Conservation (phyloP, 139 green algal genomes). For the Haematococcus sp. region DNA sequence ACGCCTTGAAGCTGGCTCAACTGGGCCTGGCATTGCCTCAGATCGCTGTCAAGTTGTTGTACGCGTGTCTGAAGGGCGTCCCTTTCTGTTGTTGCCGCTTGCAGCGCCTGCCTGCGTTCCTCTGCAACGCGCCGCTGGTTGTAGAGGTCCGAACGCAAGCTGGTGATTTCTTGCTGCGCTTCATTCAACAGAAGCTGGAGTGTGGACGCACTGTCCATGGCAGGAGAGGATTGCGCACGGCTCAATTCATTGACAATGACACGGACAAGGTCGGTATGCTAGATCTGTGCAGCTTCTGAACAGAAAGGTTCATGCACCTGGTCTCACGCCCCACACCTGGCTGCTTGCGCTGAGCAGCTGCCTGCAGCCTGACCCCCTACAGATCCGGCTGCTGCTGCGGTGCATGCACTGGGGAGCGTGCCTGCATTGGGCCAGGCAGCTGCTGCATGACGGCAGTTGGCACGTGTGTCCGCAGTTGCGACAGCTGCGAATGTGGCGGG, state of each 20-base stretch:
- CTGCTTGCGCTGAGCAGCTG: too few relatives aligned
- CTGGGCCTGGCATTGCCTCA: slow-evolving; percentile 3
- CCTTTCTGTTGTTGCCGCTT: slow-evolving; percentile 4
- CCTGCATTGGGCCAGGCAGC: background rate
- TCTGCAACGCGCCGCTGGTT: slow-evolving; percentile 28
- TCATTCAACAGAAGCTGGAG: slow-evolving; percentile 30
- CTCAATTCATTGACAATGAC: too few relatives aligned
- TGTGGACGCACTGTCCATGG: too few relatives aligned
- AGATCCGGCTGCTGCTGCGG: too few relatives aligned
- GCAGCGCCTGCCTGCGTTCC: slow-evolving; percentile 28
- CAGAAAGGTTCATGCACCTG: too few relatives aligned
- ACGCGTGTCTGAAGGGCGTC: background rate
- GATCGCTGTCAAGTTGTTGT: background rate
- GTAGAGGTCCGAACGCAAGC: slow-evolving; percentile 39
- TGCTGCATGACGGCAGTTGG: background rate
- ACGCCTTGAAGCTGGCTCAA: slow-evolving; percentile 12
- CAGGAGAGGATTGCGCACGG: too few relatives aligned
- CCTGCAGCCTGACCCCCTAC: too few relatives aligned
- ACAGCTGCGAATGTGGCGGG: background rate
- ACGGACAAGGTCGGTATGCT: too few relatives aligned
- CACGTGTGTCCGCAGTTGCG: background rate
- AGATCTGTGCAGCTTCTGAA: too few relatives aligned
- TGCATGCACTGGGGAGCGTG: background rate
- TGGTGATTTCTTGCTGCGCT: slow-evolving; percentile 43
- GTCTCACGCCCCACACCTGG: too few relatives aligned